phyloP scores from a whole-genome alignment of 1,284 basidiomycete genomes.

The Fomitopsis palustris region DNA sequence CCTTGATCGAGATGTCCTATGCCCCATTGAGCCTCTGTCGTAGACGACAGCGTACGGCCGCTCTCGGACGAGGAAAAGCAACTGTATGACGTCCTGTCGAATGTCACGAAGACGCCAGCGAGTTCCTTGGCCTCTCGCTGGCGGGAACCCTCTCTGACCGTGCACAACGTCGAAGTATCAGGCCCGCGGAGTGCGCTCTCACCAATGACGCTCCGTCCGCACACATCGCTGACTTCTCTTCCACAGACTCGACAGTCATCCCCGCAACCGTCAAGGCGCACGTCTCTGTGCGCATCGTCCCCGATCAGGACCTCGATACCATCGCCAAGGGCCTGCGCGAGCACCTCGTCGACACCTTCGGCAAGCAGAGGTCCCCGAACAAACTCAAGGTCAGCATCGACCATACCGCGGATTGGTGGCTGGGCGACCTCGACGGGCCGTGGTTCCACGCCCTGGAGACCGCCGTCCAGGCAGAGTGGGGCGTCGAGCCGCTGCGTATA shows the following conservation, averaged over 20 bases:
- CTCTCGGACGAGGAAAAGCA: constrained; percentile 64
- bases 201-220: too few species aligned
- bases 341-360: constrained; percentile 64
- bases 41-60: constrained; percentile 74
- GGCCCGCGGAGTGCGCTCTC: constrained; percentile 66
- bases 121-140: constrained; percentile 71
- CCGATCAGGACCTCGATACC: constrained; percentile 81
- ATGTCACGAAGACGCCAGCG: constrained; percentile 62
- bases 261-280: constrained; percentile 78
- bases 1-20: not conserved
- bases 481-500: constrained; percentile 79
- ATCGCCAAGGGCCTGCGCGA: constrained; percentile 62
- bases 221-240: too few species aligned
- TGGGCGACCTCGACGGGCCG: constrained; percentile 77
- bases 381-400: constrained; percentile 71
- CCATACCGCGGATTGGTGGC: constrained; percentile 94
- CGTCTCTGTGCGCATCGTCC: constrained; percentile 88
- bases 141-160: constrained; percentile 74
- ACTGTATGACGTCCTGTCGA: constrained; percentile 66
- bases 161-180: constrained; percentile 70
- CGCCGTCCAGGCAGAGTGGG: constrained; percentile 85
- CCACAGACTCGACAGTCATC: constrained; percentile 82
- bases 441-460: constrained; percentile 85
- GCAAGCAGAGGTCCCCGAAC: constrained; percentile 65
- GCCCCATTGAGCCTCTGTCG: constrained; percentile 1